Percentiles rank a stretch among this genome's conserved stretches.
Evolutionary conservation across 768 basidiomycete genomes (phyloP).

Genomic region (Piloderma croceum): DNA sequence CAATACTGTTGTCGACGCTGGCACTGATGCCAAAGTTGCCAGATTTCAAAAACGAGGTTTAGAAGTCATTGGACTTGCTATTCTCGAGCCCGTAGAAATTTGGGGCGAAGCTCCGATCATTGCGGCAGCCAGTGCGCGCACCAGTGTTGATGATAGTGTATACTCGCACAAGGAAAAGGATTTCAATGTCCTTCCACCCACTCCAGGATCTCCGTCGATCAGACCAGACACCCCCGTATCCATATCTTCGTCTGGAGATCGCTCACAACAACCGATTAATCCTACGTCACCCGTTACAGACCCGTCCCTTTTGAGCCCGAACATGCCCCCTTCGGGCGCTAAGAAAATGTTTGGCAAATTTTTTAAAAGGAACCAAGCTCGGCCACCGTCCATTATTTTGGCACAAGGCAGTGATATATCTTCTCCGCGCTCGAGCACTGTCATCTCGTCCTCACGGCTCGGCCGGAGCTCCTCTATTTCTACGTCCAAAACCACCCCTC

Average conservation of each 20-base stretch:
- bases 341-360: conserved; percentile 64
- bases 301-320: no score
- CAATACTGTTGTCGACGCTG: conserved; percentile 81
- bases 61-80: conserved; percentile 70
- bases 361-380: conserved; percentile 53
- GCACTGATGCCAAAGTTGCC: conserved; percentile 82
- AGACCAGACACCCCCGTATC: no score
- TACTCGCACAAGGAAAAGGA: no score
- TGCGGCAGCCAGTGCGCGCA: conserved; percentile 2
- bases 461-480: not conserved
- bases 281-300: no score
- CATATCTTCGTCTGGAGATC: no score
- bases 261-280: no score
- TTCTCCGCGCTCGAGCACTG: conserved; percentile 15
- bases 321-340: conserved; percentile 37
- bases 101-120: conserved; percentile 30
- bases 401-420: no score
- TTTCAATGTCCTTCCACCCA: conserved; percentile 14
- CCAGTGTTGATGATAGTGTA: conserved; percentile 7
- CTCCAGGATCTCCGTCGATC: conserved; percentile 11
- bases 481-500: not conserved
- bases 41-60: conserved; percentile 68
- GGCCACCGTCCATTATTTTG: no score
- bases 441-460: conserved; percentile 24
- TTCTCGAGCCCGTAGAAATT: conserved; percentile 79